These are phyloP conservation scores for Ceratocystis papillata DNA, from an alignment of 2,329 filamentous ascomycete species.

Conservation along the genomic window DNA sequence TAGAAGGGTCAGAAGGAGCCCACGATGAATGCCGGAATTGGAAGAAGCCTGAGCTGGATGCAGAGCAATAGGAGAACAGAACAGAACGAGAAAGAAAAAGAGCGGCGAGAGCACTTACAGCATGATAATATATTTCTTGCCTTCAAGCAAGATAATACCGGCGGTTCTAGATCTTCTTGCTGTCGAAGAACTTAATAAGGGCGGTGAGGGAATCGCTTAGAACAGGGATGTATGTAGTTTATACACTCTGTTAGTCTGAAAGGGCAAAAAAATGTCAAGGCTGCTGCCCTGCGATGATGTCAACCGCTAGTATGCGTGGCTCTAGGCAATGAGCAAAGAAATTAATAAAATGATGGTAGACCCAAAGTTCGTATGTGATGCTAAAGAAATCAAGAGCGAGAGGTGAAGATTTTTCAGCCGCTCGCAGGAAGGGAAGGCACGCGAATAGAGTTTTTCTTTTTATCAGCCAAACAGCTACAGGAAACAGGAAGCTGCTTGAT, in stretches of 20 bases:
- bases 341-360: not conserved
- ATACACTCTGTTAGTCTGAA: too few species aligned
- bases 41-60: not conserved
- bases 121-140: not conserved
- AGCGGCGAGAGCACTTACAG: not conserved
- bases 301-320: not conserved
- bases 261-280: too few species aligned
- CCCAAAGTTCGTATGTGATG: not conserved
- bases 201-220: not conserved
- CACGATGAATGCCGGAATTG: not conserved
- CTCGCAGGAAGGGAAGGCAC: not conserved
- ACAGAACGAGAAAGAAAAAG: not conserved
- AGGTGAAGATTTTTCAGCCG: not conserved
- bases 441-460: conserved; percentile 3
- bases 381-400: not conserved
- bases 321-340: not conserved
- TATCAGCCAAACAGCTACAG: not conserved
- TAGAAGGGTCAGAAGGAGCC: not conserved
- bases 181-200: not conserved
- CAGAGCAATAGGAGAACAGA: not conserved
- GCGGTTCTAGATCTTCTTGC: not conserved
- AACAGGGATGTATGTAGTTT: not conserved
- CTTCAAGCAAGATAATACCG: not conserved
- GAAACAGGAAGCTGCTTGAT: not conserved
- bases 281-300: not conserved